Base-by-base conservation (phyloP, 225 moss, liverwort and hornwort species). In the Asterella californica region DNA sequence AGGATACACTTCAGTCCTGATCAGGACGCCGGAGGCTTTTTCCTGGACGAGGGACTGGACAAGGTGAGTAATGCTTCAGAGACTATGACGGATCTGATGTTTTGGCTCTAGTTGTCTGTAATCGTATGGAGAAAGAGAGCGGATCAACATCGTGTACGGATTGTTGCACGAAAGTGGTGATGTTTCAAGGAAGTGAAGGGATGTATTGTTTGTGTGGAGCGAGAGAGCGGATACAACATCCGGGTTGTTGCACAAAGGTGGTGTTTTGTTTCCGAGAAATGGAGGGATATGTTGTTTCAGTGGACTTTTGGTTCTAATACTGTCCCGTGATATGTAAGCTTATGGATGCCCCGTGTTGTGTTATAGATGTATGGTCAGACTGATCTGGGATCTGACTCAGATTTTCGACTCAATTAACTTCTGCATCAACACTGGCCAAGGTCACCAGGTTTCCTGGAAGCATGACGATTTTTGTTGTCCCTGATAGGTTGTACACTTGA, bases 1-100 rank as follows among this genome's bases (percentile, higher is more conserved):
- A 52, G 18, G 10, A 33, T 10, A 3, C 25, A 53, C 6, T 53
- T 72, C n/a, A 5, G 19, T 24, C 24, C 42, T 0, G 46, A 46
- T 15, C 11, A 9, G 22, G 36, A 57, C 3, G 11, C 48, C 19
- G 75, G 37, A 15, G 24, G 25, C 9, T 32, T 76, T 6, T 52
- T 50, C 21, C 11, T 64, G 29, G 78, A 78, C n/a, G 78, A 78
- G 29, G 78, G 66, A 17, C 65, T 78, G 78, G 65, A 47, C 6
- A 78, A 78, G 63, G 63, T 78, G 47, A 48, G 63, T 64, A 2
- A 78, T 19, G 6, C 14, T 38, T 4, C 24, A 38, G 1, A 25
- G 7, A 42, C 4, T 34, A 11, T 29, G 59, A 25, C n/a, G n/a
- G n/a, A n/a, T n/a, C n/a, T n/a, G n/a, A n/a, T n/a, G n/a, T n/a